Conservation (phyloP, 2,329 filamentous ascomycete genomes). For the Aspergillus pseudoglaucus region DNA sequence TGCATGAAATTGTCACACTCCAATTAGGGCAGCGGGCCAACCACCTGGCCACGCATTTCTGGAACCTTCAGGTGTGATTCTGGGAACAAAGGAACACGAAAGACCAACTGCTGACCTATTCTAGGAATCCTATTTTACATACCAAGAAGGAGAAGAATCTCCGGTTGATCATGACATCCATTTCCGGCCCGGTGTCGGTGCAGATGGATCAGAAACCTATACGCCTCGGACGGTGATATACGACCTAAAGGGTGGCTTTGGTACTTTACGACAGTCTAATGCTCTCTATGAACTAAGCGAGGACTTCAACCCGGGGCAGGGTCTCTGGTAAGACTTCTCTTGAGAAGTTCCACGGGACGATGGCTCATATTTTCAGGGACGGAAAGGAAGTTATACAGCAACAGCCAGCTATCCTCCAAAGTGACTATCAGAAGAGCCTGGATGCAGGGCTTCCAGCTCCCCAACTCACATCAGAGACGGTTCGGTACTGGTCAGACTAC, state of each 20-base stretch:
- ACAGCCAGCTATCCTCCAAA: conserved; percentile 60
- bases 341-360: not conserved
- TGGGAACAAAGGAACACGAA: not conserved
- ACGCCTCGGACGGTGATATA: conserved; percentile 89
- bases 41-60: conserved; percentile 91
- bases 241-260: conserved; percentile 90
- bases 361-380: conserved; percentile 44
- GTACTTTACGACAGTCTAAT: conserved; percentile 79
- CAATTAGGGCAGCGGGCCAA: conserved; percentile 92
- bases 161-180: conserved; percentile 77
- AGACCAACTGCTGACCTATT: not conserved
- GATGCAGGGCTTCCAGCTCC: conserved; percentile 63
- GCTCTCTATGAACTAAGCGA: conserved; percentile 66
- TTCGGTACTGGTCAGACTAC: conserved; percentile 97
- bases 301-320: conserved; percentile 28
- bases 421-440: conserved; percentile 71
- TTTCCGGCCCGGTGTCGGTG: conserved; percentile 75
- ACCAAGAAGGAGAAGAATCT: conserved; percentile 59
- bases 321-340: conserved; percentile 37
- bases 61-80: conserved; percentile 73
- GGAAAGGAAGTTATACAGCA: conserved; percentile 63
- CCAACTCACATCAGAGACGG: conserved; percentile 58
- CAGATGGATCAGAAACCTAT: conserved; percentile 82
- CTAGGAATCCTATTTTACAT: conserved; percentile 96
- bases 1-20: conserved; percentile 93